Conservation (phyloP, 495 filamentous ascomycete species). For the Penicillium ucsense region DNA sequence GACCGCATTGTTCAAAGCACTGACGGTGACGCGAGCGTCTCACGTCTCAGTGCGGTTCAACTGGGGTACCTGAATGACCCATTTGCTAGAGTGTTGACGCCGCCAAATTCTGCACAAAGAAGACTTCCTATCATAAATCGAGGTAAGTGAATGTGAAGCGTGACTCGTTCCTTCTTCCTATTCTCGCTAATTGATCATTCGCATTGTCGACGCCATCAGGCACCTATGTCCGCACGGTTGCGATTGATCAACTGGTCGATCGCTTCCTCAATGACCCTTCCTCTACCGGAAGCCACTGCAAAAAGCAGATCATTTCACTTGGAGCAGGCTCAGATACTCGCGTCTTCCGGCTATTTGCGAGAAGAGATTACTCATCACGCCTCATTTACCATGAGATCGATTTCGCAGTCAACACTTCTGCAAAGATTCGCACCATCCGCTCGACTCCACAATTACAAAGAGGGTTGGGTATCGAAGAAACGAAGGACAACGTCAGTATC, state of each 20-base stretch:
- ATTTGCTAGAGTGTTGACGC: conserved; percentile 60
- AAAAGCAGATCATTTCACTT: conserved; percentile 83
- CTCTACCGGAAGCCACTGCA: conserved; percentile 5
- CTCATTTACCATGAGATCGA: conserved; percentile 89
- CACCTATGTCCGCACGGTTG: conserved; percentile 86
- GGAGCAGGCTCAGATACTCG: conserved; percentile 93
- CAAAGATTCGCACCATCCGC: conserved; percentile 50
- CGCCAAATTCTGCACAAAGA: conserved; percentile 33
- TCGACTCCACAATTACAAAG: conserved; percentile 28
- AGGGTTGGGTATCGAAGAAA: conserved; percentile 16
- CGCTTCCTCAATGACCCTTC: conserved; percentile 48
- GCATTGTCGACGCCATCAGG: conserved; percentile 36
- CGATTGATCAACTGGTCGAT: conserved; percentile 71
- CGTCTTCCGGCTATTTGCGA: conserved; percentile 53
- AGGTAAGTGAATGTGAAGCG: conserved; percentile 39
- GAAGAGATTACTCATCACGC: conserved; percentile 4
- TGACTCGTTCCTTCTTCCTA: not conserved
- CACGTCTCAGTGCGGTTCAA: conserved; percentile 76
- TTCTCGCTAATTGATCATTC: no score
- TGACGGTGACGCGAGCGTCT: conserved; percentile 84
- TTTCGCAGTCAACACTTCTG: conserved; percentile 62
- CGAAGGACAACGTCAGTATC: conserved; percentile 19
- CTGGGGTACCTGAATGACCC: conserved; percentile 81
- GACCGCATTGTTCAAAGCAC: conserved; percentile 72
- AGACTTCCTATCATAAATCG: conserved; percentile 87